phyloP scores from a whole-genome alignment of 202 grass and related monocot species.

The Elaeis oleifera region DNA sequence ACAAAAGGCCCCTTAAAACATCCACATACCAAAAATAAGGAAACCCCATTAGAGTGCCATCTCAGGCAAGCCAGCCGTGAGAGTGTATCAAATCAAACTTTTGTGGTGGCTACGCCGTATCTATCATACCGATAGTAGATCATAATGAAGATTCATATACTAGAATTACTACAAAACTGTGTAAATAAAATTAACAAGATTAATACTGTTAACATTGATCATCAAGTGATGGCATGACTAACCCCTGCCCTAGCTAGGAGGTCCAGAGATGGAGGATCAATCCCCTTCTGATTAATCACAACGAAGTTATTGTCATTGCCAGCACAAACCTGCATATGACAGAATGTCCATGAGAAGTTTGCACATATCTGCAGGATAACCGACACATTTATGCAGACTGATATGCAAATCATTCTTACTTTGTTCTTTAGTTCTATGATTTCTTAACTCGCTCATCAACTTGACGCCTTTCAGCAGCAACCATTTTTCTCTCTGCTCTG shows the following conservation, averaged over 20 bases:
- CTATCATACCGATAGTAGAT: too few species aligned
- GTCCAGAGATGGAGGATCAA: constrained; percentile 95
- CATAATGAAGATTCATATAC: too few species aligned
- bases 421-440: constrained; percentile 95
- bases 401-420: constrained; percentile 21
- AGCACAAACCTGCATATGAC: constrained; percentile 51
- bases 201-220: background rate
- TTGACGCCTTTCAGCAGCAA: constrained; percentile 79
- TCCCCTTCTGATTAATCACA: constrained; percentile 95
- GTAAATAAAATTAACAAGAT: too few species aligned
- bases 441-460: constrained; percentile 92
- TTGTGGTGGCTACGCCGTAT: too few species aligned
- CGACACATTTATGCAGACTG: background rate
- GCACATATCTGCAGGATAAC: background rate
- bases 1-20: too few species aligned
- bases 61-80: too few species aligned
- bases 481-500: constrained; percentile 97
- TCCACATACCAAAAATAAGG: too few species aligned
- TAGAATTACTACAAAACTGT: too few species aligned
- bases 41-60: too few species aligned
- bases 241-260: constrained; percentile 95
- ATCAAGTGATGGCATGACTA: constrained; percentile 23
- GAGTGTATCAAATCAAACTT: too few species aligned
- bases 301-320: constrained; percentile 88
- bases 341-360: background rate